Percentiles rank a stretch among this genome's conserved stretches.
Evolutionary conservation across 805 yeast species (phyloP).

Genomic region (Starmera quercuum): DNA sequence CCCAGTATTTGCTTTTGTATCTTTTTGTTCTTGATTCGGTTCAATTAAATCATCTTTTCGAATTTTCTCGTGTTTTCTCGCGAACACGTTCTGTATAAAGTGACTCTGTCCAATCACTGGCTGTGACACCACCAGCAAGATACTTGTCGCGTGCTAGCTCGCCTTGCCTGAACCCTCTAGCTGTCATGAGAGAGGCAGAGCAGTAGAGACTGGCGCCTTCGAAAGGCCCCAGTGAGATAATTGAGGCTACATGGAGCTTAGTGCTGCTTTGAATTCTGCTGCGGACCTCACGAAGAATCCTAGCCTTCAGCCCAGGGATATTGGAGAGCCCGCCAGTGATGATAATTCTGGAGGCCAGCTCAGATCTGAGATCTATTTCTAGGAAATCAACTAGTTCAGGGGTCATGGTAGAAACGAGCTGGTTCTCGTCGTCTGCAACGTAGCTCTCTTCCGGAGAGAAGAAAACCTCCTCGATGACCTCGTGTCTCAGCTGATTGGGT

Average conservation of each 20-base stretch:
- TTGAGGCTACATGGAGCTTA: not conserved
- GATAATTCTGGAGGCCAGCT: slow-evolving; percentile 9
- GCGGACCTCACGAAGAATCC: slow-evolving; percentile 9
- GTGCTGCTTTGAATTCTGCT: not conserved
- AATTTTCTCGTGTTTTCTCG: too few species aligned
- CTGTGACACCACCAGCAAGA: not conserved
- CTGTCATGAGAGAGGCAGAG: slow-evolving; percentile 14
- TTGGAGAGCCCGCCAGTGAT: slow-evolving; percentile 19
- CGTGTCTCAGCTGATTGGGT: slow-evolving; percentile 8
- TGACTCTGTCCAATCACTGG: slow-evolving; percentile 1
- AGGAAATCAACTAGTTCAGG: not conserved
- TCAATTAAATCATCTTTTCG: too few species aligned
- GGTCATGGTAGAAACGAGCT: slow-evolving; percentile 5
- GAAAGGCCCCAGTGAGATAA: slow-evolving; percentile 17
- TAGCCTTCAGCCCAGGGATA: slow-evolving; percentile 15
- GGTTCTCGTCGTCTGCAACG: slow-evolving; percentile 10
- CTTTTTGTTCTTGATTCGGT: too few species aligned
- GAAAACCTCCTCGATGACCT: slow-evolving; percentile 7
- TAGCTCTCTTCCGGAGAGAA: slow-evolving; percentile 4
- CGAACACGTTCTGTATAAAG: too few species aligned
- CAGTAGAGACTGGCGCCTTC: slow-evolving; percentile 20
- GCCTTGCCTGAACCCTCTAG: slow-evolving; percentile 1
- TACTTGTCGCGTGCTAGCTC: slow-evolving; percentile 1
- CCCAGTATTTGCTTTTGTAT: too few species aligned
- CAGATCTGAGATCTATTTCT: slow-evolving; percentile 11